Evolutionary conservation across 1,284 basidiomycete species (phyloP).

Genomic region (Hymenochaete sp.): DNA sequence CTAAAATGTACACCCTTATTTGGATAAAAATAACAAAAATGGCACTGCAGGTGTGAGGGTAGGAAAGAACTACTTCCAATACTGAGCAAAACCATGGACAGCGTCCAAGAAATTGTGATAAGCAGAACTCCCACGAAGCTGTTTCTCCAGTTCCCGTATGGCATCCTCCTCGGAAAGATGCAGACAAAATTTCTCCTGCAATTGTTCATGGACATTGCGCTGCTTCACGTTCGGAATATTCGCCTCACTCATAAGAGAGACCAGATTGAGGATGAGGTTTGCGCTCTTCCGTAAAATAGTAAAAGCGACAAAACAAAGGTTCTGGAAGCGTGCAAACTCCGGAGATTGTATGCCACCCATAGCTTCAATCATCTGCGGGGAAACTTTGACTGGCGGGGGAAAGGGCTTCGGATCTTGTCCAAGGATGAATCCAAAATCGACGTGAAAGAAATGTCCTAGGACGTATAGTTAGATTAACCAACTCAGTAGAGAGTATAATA

Average conservation of each 20-base stretch:
- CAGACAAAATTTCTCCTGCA: conserved; percentile 95
- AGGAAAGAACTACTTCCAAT: conserved; percentile 71
- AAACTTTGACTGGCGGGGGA: conserved; percentile 96
- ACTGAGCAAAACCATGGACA: conserved; percentile 83
- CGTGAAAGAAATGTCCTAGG: conserved; percentile 80
- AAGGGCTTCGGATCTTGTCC: conserved; percentile 98
- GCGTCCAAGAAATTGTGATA: conserved; percentile 88
- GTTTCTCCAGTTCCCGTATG: conserved; percentile 90
- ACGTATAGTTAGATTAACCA: conserved; percentile 6
- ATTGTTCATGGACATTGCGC: conserved; percentile 76
- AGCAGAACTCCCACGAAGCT: conserved; percentile 93
- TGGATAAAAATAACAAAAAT: conserved; percentile 1
- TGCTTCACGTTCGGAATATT: conserved; percentile 97
- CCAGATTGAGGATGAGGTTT: conserved; percentile 95
- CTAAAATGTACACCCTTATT: no score
- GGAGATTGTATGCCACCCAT: conserved; percentile 94
- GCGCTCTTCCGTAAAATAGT: conserved; percentile 92
- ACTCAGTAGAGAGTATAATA: background rate
- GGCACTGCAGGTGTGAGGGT: no score
- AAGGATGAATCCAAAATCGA: conserved; percentile 98
- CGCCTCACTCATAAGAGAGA: conserved; percentile 96
- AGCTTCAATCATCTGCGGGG: conserved; percentile 99
- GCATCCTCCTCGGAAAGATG: conserved; percentile 94
- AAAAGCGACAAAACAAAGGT: conserved; percentile 94
- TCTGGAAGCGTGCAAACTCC: conserved; percentile 93